Evolutionary conservation across 306 rosid species (phyloP), one percentile per base, ranked within the genome.

Genomic region (Dryas alaskensis): DNA sequence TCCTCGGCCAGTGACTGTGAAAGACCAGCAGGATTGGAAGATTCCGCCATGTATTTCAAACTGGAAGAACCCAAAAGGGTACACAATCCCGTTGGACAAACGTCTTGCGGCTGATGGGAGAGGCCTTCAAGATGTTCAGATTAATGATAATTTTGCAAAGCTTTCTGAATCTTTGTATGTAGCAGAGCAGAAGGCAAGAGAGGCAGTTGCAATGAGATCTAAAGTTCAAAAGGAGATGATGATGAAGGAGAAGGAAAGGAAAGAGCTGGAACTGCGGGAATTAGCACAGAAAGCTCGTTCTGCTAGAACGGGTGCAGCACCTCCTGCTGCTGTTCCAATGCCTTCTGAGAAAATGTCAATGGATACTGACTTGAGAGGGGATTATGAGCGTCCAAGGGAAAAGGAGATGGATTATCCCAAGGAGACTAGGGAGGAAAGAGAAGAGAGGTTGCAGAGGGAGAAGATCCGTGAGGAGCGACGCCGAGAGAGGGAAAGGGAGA

Each of bases 61-160:
- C 81, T 93, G 97, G 98, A 89, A 93, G 94, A 93, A 93, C 71
- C 97, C 96, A 0, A 93, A 93, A 84, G 96, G 98, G 79, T 88
- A 93, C 22, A 91, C 93, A 0, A 93, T 93, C 66, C 97, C 97
- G 2, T 92, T 93, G 69, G 98, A 91, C 73, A 91, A 93, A 82
- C 89, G 97, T 17, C 92, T 93, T 51, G 96, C 97, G 0, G 89
- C 96, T 54, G 96, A 93, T 81, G 96, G 94, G 31, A 85, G 94
- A 78, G 96, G 94, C 59, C 96, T 93, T 62, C 96, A 91, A 64
- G 97, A 93, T 31, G 97, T 89, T 76, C 97, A 88, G 82, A 91
- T 91, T 69, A 91, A 84, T 80, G 96, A 93, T 52, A 93, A 88
- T 66, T 93, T 85, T 67, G 96, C 98, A 0, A 91, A 91, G 87